A percentile compares a stretch with the other conserved stretches of the same genome.
These are phyloP conservation scores for Pelargonium cotyledonis DNA, from an alignment of 441 rosid species.

Conservation along the genomic window DNA sequence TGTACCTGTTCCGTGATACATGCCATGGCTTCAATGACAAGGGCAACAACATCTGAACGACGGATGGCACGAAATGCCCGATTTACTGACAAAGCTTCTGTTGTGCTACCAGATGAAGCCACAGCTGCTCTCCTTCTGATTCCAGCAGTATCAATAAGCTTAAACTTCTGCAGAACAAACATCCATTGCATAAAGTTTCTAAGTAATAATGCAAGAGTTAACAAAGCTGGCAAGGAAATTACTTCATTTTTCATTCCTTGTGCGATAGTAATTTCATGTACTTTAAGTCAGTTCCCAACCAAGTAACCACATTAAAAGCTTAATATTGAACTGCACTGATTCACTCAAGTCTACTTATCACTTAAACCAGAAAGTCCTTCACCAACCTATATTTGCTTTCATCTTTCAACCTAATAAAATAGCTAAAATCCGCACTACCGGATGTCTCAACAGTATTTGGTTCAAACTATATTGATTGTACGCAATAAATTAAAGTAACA, in stretches of 20 bases:
- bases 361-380: neutral
- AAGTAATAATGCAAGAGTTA: constrained; percentile 11
- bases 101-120: constrained; percentile 82
- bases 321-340: neutral
- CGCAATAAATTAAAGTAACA: neutral
- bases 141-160: constrained; percentile 93
- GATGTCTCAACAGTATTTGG: neutral
- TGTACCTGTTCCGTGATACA: constrained; percentile 91
- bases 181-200: constrained; percentile 5
- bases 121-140: constrained; percentile 85
- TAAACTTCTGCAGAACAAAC: constrained; percentile 59
- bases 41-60: constrained; percentile 92
- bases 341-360: neutral
- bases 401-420: neutral
- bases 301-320: neutral
- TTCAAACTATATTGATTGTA: neutral
- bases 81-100: constrained; percentile 87
- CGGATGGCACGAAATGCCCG: constrained; percentile 88
- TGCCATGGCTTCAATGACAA: constrained; percentile 93
- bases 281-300: constrained; percentile 3
- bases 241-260: neutral
- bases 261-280: neutral
- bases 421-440: neutral
- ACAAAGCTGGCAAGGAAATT: neutral
- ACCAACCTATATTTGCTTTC: neutral